phyloP scores from a whole-genome alignment of 1,284 basidiomycete genomes.

The Gomphus sp. region DNA sequence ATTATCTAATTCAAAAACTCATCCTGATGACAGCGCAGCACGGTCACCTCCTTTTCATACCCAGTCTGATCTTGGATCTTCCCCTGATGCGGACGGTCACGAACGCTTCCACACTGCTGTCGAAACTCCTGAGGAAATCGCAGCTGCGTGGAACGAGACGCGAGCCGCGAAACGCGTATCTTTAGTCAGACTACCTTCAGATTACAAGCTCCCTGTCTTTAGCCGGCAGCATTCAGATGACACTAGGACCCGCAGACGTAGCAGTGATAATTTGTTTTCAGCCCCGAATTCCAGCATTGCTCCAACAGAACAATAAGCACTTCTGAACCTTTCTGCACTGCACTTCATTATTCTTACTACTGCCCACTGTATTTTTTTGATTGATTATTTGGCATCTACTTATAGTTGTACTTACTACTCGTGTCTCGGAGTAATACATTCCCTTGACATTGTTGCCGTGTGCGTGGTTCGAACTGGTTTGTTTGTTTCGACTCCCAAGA shows the following conservation, averaged over 20 bases:
- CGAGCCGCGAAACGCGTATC: slow-evolving; percentile 77
- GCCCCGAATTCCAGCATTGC: neutral
- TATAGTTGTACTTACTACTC: neutral
- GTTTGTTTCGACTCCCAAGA: too few species aligned
- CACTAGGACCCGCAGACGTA: neutral
- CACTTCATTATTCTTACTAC: neutral
- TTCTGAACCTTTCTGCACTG: neutral
- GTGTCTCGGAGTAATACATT: neutral
- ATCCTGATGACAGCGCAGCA: neutral
- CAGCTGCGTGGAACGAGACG: slow-evolving; percentile 80
- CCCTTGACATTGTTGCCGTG: neutral
- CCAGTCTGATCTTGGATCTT: neutral
- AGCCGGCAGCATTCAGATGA: neutral
- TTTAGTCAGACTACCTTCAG: slow-evolving; percentile 40
- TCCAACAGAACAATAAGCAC: neutral
- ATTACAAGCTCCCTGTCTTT: slow-evolving; percentile 4
- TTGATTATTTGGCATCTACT: slow-evolving; percentile 4
- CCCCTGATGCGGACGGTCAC: slow-evolving; percentile 19
- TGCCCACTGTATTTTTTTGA: slow-evolving; percentile 8
- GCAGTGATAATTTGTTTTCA: neutral
- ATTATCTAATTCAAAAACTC: neutral
- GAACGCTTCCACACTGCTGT: slow-evolving; percentile 36
- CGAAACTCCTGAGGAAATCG: slow-evolving; percentile 48
- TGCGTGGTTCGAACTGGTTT: too few species aligned
- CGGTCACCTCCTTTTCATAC: neutral